Percentiles rank a stretch among this genome's conserved stretches.
These are phyloP conservation scores for Dactylellina haptotyla DNA, from an alignment of 2,329 filamentous ascomycete species.

Conservation along the genomic window DNA sequence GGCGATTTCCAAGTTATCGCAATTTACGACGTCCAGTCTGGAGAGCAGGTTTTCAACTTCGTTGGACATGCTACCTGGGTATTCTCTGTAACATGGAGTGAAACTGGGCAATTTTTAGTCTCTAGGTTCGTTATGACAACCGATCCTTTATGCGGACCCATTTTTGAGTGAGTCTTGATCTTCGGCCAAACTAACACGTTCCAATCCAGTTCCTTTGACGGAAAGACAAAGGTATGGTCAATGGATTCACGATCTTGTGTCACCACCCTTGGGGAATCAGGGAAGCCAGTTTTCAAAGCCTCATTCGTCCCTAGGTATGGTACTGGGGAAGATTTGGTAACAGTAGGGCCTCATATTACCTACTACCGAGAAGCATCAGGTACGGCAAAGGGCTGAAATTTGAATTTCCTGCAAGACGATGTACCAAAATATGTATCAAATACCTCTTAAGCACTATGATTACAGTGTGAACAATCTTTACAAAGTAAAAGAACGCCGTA, in stretches of 20 bases:
- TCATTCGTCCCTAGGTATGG: conserved; percentile 22
- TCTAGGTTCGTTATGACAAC: conserved; percentile 70
- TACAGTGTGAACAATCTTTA: background rate
- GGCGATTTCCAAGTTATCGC: conserved; percentile 90
- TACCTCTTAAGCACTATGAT: background rate
- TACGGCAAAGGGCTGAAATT: conserved; percentile 7
- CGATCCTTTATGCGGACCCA: background rate
- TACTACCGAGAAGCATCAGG: conserved; percentile 51
- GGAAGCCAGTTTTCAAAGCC: conserved; percentile 65
- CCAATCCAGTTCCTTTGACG: conserved; percentile 75
- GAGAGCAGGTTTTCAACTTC: conserved; percentile 89
- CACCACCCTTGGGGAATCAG: conserved; percentile 90
- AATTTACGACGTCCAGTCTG: conserved; percentile 89
- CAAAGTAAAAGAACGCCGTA: background rate
- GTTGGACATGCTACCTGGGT: conserved; percentile 86
- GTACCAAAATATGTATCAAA: background rate
- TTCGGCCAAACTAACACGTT: conserved; percentile 42
- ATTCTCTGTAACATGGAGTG: conserved; percentile 89
- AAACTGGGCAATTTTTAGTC: conserved; percentile 88
- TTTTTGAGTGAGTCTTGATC: background rate
- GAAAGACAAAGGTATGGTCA: conserved; percentile 96
- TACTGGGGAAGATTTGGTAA: conserved; percentile 38
- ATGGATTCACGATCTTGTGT: conserved; percentile 85
- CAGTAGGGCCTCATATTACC: conserved; percentile 28
- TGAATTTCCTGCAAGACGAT: background rate